Base-by-base conservation (phyloP, 192 early-diverging fungal genomes). In the Backusella liffmaniae region DNA sequence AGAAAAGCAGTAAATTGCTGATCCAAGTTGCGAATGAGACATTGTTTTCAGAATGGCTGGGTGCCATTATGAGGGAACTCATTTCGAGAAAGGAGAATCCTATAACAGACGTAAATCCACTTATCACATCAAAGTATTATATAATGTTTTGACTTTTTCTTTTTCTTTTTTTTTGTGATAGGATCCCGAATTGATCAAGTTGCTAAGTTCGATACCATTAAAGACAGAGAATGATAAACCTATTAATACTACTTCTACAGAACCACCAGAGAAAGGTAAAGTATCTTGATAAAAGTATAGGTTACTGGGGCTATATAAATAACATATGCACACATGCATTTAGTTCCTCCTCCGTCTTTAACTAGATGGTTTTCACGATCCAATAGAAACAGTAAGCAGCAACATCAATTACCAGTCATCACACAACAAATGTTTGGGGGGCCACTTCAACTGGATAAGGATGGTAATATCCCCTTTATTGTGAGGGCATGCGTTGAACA, bases 401-500 rank as follows among this genome's bases (percentile, higher is more conserved):
- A 15, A 6, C 26, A 26, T 1, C 8, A 16, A 36, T 26, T 26
- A 75, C 21, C 66, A 35, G 5, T 18, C 1, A 15, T 29, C 35
- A 42, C 23, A 3, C 67, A 74, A n/a, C 67, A 76, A 65, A 70
- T 80, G 0, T 83, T 83, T 80, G 82, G 82, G 12, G 82, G 82
- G 26, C 66, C 51, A 66, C 59, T 83, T 10, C 49, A 71, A 16
- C 35, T 74, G 10, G 65, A 77, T 26, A 21, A 46, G 3, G 85
- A 90, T 67, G 82, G 87, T 0, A 75, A 86, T 23, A 82, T 89
- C 35, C 93, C 91, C 4, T 26, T 82, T 18, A 79, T 94, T 32
- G 84, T 93, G 59, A 88, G 88, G 77, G 86, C 83, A 79, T 94
- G 93, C 75, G 84, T 94, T 73, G 68, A 84, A 0, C 88, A 94